Evolutionary conservation across 345 rosid species (phyloP), one percentile per base, ranked within the genome.

Genomic region (Capsella bursapastoris): DNA sequence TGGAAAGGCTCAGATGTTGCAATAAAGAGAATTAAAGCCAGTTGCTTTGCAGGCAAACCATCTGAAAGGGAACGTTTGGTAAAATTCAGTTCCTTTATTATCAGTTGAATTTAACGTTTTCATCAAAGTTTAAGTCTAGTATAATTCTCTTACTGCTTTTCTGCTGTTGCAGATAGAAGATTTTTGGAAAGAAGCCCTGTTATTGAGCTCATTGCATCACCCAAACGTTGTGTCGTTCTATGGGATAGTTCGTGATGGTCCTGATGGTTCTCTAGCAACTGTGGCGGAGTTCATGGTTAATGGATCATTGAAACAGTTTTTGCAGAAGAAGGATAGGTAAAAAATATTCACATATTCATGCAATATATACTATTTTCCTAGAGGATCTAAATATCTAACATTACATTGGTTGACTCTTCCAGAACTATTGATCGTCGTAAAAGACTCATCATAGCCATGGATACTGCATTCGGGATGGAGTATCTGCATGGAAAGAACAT

Each of bases 1-100:
- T 95, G 99, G 99, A 95, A 86, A 83, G 99, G 99, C 79, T 92
- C 99, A 68, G 97, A 95, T 83, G 98, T 95, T 61, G 99, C 99
- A 45, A 87, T 92, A 65, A 95, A 95, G 87, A 89, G 97, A 72
- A 95, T 95, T 65, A 95, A 95, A 84, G 98, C 99, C 32, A 95
- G 99, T 82, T 92, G 98, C 86, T 95, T 95, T 87, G 92, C 98
- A 25, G 99, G 99, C 78, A 95, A 83, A 82, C 98, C 98, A 70
- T 84, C 91, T 35, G 99, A 95, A 84, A 90, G 99, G 84, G 91
- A 89, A 81, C 97, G 94, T 34, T 81, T 84, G 89, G 89, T 86
- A 86, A 16, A 15, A 34, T 52, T 8, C 16, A 51, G 8, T 44
- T 38, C 35, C 40, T 51, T 59, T 41, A 25, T 9, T 10, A 37